A percentile compares a stretch with the other conserved stretches of the same genome.
phyloP scores from a whole-genome alignment of 2,329 filamentous ascomycete genomes.

The Talaromyces atroroseus region DNA sequence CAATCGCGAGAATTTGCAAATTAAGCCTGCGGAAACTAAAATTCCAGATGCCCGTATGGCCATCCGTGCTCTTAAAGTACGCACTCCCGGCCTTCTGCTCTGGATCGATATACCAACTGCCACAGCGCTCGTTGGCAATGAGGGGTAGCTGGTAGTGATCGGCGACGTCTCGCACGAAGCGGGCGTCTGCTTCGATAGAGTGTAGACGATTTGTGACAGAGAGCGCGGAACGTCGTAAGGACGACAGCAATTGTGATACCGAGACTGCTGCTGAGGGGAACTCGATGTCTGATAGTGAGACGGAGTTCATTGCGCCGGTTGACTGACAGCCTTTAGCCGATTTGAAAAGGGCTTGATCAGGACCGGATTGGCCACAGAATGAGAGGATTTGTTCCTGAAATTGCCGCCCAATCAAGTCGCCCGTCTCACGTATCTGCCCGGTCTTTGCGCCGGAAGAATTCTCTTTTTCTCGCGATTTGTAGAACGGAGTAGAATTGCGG shows the following conservation, averaged over 20 bases:
- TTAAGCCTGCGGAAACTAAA: slow-evolving; percentile 85
- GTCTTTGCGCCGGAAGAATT: neutral
- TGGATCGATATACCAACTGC: slow-evolving; percentile 84
- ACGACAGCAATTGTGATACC: slow-evolving; percentile 63
- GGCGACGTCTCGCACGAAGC: slow-evolving; percentile 61
- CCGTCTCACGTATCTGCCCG: neutral
- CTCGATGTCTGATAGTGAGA: slow-evolving; percentile 42
- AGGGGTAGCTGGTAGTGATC: slow-evolving; percentile 55
- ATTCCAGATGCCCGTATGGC: slow-evolving; percentile 83
- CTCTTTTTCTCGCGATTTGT: neutral
- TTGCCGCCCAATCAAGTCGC: slow-evolving; percentile 1
- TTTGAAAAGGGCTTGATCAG: neutral
- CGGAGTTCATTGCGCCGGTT: slow-evolving; percentile 15
- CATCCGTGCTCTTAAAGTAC: slow-evolving; percentile 98
- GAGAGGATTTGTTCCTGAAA: slow-evolving; percentile 8
- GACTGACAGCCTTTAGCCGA: neutral
- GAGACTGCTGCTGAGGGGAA: slow-evolving; percentile 56
- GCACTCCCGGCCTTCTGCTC: slow-evolving; percentile 63
- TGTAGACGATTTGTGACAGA: slow-evolving; percentile 74
- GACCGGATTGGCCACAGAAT: neutral
- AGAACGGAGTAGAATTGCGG: neutral
- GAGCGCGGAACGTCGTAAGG: slow-evolving; percentile 70
- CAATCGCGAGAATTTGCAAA: slow-evolving; percentile 66
- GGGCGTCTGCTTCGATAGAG: slow-evolving; percentile 71
- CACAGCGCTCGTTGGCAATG: slow-evolving; percentile 89